Percentiles rank a stretch among this genome's conserved stretches.
These are phyloP conservation scores for Colletotrichum tamarilloi DNA, from an alignment of 2,329 filamentous ascomycete species.

Conservation along the genomic window DNA sequence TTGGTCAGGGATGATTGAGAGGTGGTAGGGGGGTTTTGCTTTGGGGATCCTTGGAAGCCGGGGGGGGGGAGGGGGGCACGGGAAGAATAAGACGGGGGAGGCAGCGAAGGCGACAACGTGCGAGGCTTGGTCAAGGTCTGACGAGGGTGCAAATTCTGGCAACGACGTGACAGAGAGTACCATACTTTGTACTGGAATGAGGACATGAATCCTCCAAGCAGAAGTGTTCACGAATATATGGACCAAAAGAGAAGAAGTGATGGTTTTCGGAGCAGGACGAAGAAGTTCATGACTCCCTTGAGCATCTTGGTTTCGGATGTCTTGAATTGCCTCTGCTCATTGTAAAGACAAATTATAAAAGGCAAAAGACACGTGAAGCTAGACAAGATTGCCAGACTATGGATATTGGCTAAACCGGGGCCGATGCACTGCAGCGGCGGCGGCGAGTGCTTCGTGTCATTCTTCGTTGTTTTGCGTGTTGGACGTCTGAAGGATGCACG, in stretches of 20 bases:
- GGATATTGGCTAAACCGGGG: background rate
- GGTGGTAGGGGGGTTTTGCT: constrained; percentile 1
- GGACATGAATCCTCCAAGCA: constrained; percentile 15
- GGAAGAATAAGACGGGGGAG: constrained; percentile 37
- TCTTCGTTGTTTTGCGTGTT: constrained; percentile 15
- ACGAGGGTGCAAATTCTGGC: constrained; percentile 6
- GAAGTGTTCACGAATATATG: background rate
- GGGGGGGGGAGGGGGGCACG: constrained; percentile 26
- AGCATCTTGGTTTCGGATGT: background rate
- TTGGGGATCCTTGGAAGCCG: constrained; percentile 22
- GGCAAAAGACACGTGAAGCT: background rate
- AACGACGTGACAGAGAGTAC: constrained; percentile 11
- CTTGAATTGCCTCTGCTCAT: background rate
- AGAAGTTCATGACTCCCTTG: background rate
- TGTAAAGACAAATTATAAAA: background rate
- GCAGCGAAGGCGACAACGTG: constrained; percentile 35
- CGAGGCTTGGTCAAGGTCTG: constrained; percentile 34
- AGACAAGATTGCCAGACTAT: background rate
- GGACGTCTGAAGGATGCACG: constrained; percentile 24
- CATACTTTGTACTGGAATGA: constrained; percentile 5
- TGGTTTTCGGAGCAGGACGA: background rate
- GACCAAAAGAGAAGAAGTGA: constrained; percentile 8
- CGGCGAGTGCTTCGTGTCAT: constrained; percentile 13
- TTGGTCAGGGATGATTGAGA: constrained; percentile 26
- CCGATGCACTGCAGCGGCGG: background rate